Conservation (phyloP, 306 rosid species). For the Prunus mongolica region DNA sequence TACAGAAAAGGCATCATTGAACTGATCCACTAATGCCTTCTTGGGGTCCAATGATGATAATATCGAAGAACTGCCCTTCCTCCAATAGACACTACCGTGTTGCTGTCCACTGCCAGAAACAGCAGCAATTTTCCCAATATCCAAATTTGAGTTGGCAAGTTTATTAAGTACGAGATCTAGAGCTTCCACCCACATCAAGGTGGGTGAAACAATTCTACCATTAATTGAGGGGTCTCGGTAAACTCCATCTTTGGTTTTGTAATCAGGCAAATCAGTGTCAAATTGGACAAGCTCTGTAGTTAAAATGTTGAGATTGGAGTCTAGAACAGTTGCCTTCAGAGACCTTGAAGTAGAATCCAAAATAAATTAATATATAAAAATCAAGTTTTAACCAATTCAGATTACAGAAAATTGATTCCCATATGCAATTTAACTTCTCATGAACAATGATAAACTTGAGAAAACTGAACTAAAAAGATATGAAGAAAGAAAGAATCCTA, state of each 20-base stretch:
- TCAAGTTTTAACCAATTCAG: conserved; percentile 16
- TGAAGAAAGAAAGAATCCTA: background rate
- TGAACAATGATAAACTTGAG: background rate
- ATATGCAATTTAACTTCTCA: background rate
- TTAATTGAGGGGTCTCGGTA: conserved; percentile 58
- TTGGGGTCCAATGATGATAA: conserved; percentile 63
- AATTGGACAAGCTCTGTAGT: conserved; percentile 69
- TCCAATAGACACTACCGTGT: conserved; percentile 97
- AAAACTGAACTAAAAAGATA: background rate
- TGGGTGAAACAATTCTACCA: conserved; percentile 92
- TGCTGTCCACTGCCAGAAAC: conserved; percentile 97
- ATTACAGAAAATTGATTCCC: background rate
- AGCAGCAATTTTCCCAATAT: conserved; percentile 62
- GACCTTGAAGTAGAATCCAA: conserved; percentile 48
- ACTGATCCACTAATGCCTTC: conserved; percentile 58
- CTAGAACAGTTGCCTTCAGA: conserved; percentile 85
- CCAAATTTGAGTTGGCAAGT: conserved; percentile 52
- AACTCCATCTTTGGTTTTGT: conserved; percentile 88
- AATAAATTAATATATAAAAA: background rate
- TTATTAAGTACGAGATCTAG: conserved; percentile 71
- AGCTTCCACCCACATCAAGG: conserved; percentile 96
- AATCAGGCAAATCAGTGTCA: conserved; percentile 81
- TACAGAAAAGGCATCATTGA: conserved; percentile 53
- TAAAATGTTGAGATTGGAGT: conserved; percentile 67
- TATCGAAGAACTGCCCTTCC: conserved; percentile 56